phyloP scores from a whole-genome alignment of 495 filamentous ascomycete species.

The Penicillium argentinense region DNA sequence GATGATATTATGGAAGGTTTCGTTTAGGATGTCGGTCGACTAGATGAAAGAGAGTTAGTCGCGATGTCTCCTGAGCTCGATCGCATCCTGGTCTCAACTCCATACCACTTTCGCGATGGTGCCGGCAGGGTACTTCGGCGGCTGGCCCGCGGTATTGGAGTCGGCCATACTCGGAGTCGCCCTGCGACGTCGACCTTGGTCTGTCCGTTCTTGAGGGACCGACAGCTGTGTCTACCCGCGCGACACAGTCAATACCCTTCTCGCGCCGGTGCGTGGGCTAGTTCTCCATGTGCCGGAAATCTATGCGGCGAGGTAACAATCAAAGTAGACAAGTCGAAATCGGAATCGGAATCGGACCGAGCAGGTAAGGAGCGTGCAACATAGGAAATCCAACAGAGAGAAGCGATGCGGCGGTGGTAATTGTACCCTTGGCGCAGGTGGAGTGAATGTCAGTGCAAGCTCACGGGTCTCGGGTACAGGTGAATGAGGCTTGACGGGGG shows the following conservation, averaged over 20 bases:
- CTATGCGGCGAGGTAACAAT: conserved; percentile 25
- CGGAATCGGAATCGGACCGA: conserved; percentile 20
- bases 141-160: conserved; percentile 31
- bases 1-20: conserved; percentile 70
- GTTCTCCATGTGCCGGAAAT: conserved; percentile 30
- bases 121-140: conserved; percentile 37
- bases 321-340: conserved; percentile 7
- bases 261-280: conserved; percentile 24
- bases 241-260: conserved; percentile 27
- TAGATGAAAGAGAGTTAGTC: conserved; percentile 18
- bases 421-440: neutral
- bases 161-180: conserved; percentile 38
- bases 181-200: conserved; percentile 7
- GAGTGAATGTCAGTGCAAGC: neutral
- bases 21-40: conserved; percentile 60
- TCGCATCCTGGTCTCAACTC: too few species aligned
- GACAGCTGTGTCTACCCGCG: conserved; percentile 24
- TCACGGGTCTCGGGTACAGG: neutral
- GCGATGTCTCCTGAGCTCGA: too few species aligned
- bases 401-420: conserved; percentile 1
- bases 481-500: neutral
- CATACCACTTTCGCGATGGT: conserved; percentile 49
- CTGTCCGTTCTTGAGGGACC: conserved; percentile 17
- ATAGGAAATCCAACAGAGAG: conserved; percentile 9
- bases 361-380: conserved; percentile 7